Evolutionary conservation across 352 stramenopile genomes (phyloP), one percentile per base, ranked within the genome.

Genomic region (Phytophthora colocasiae): DNA sequence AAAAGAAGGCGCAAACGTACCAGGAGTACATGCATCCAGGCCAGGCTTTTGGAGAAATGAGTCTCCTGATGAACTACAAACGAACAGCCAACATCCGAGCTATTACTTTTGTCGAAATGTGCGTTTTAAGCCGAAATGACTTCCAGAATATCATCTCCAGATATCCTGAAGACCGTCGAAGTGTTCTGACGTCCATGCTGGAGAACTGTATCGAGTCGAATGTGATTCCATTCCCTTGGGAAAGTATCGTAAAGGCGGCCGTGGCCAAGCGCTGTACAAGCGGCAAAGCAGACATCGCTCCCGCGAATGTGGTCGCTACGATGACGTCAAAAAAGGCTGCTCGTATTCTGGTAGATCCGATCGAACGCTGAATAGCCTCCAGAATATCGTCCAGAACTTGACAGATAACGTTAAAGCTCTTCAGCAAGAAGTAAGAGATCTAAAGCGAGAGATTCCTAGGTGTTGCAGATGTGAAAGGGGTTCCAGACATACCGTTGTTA

Each of bases 141-240:
- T n/a, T n/a, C n/a, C n/a, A n/a, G n/a, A n/a, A n/a, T n/a, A n/a
- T n/a, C n/a, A n/a, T n/a, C n/a, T n/a, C n/a, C n/a, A n/a, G n/a
- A n/a, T n/a, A n/a, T n/a, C n/a, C n/a, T n/a, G n/a, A n/a, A n/a
- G n/a, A n/a, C n/a, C n/a, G n/a, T n/a, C n/a, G n/a, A n/a, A n/a
- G n/a, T n/a, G 63, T 71, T 3, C 38, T 71, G 0, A 62, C 29
- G 1, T 38, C 19, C 11, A 66, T 71, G 32, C 22, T 71, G 11
- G 27, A 61, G 26, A 54, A 29, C 26, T 61, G 48, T 29, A 62
- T 71, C 14, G 47, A 60, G n/a, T 55, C 60, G 8, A 59, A 60
- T 4, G 54, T 57, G n/a, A 53, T 64, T 12, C 54, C 54, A 5
- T 34, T 58, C 12, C 31, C 40, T 10, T 71, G 55, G 63, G 41